A percentile compares a stretch with the other conserved stretches of the same genome.
phyloP scores from a whole-genome alignment of 257 asterid genomes.

The Datura wrightii region DNA sequence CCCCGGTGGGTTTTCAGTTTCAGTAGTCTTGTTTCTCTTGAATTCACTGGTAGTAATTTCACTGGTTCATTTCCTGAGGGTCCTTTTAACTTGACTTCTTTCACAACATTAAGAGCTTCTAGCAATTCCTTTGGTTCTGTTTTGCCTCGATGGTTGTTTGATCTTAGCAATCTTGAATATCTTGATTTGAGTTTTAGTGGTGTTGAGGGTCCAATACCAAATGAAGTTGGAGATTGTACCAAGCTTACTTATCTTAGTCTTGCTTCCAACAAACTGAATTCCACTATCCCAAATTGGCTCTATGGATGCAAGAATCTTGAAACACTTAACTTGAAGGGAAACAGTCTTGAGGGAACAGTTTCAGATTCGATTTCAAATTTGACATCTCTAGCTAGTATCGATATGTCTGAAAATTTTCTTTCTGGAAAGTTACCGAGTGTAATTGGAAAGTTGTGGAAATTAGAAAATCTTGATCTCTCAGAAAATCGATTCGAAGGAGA shows the following conservation, averaged over 20 bases:
- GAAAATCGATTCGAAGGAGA: constrained; percentile 37
- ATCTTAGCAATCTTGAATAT: constrained; percentile 43
- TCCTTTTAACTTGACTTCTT: constrained; percentile 50
- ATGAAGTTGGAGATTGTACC: background rate
- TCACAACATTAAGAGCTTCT: constrained; percentile 48
- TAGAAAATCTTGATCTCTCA: constrained; percentile 1
- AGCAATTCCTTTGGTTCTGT: constrained; percentile 41
- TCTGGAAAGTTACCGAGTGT: constrained; percentile 42
- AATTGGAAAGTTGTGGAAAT: constrained; percentile 34
- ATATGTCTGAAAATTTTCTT: constrained; percentile 33
- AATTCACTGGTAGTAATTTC: constrained; percentile 48
- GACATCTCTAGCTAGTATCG: constrained; percentile 35
- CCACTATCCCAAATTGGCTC: constrained; percentile 50
- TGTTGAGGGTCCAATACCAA: constrained; percentile 40
- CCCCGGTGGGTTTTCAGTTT: constrained; percentile 32
- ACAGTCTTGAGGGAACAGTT: constrained; percentile 37
- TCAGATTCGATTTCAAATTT: constrained; percentile 39
- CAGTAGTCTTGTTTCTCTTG: constrained; percentile 31
- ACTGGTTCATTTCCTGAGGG: constrained; percentile 55
- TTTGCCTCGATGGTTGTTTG: constrained; percentile 58
- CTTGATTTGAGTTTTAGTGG: constrained; percentile 29
- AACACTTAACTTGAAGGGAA: background rate
- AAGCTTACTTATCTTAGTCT: constrained; percentile 34
- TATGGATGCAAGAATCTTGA: constrained; percentile 40
- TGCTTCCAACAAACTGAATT: constrained; percentile 28